phyloP scores from a whole-genome alignment of 768 basidiomycete species.

The Agaricus sinodeliciosus region DNA sequence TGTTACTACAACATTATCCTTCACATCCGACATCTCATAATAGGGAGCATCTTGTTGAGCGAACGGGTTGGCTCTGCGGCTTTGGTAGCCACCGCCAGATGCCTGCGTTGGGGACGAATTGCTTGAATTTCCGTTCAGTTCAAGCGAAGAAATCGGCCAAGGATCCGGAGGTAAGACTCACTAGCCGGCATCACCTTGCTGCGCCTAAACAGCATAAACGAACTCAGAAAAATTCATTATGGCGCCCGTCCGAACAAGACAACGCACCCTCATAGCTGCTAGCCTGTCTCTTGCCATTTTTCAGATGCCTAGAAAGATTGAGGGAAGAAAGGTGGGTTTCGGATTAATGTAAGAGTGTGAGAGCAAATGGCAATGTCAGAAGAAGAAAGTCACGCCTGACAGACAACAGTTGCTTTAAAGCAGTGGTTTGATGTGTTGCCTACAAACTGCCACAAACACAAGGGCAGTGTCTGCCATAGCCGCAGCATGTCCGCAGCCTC shows the following conservation, averaged over 20 bases:
- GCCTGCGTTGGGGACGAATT: constrained; percentile 66
- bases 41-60: constrained; percentile 55
- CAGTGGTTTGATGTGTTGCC: too few species aligned
- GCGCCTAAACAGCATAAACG: constrained; percentile 40
- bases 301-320: constrained; percentile 2
- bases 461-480: too few species aligned
- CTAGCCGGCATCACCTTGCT: constrained; percentile 49
- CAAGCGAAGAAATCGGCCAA: not conserved
- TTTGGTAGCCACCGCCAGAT: constrained; percentile 42
- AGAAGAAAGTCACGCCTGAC: too few species aligned
- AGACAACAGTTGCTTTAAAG: too few species aligned
- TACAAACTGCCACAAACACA: too few species aligned
- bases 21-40: constrained; percentile 71
- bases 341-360: constrained; percentile 1
- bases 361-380: not conserved
- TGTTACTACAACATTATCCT: constrained; percentile 42
- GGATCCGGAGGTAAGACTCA: constrained; percentile 24
- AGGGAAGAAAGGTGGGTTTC: not conserved
- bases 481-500: too few species aligned
- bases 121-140: constrained; percentile 21
- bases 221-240: constrained; percentile 11
- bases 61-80: constrained; percentile 55
- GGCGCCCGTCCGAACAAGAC: constrained; percentile 6
- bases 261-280: constrained; percentile 73
- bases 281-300: constrained; percentile 86